Evolutionary conservation across 2,329 filamentous ascomycete species (phyloP).

Genomic region (Fusarium bactridioides): DNA sequence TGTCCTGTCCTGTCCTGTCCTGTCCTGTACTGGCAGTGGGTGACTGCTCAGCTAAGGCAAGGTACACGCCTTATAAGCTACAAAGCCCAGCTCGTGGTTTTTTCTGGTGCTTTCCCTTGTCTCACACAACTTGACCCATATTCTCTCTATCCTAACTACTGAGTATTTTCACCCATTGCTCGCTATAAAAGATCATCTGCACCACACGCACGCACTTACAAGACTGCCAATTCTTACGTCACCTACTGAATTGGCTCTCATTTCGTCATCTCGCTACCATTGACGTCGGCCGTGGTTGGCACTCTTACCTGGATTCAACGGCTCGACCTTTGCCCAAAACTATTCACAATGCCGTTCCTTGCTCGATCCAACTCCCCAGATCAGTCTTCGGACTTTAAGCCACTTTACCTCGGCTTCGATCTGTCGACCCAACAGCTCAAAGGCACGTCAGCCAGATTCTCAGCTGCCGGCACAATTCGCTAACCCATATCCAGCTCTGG

Average conservation of each 20-base stretch:
- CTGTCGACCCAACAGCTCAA: conserved; percentile 97
- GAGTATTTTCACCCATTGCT: background rate
- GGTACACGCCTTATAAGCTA: background rate
- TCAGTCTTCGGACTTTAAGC: conserved; percentile 47
- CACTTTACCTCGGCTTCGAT: conserved; percentile 91
- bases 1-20: background rate
- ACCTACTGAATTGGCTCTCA: conserved; percentile 3
- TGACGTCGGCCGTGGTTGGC: conserved; percentile 14
- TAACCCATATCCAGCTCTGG: conserved; percentile 67
- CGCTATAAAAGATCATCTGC: background rate
- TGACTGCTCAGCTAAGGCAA: conserved; percentile 9
- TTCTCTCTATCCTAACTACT: background rate
- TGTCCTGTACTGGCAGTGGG: background rate
- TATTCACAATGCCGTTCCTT: conserved; percentile 23
- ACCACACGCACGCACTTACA: background rate
- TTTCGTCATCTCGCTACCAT: conserved; percentile 25
- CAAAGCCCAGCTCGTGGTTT: conserved; percentile 22
- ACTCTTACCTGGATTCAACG: background rate
- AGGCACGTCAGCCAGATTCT: conserved; percentile 58
- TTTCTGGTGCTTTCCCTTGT: conserved; percentile 11
- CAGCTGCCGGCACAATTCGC: background rate
- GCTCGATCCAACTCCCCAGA: conserved; percentile 5
- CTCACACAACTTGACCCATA: conserved; percentile 1
- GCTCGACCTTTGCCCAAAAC: background rate
- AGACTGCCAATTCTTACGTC: background rate